phyloP scores from a whole-genome alignment of 805 yeast species.

The Danielozyma ontarioensis region DNA sequence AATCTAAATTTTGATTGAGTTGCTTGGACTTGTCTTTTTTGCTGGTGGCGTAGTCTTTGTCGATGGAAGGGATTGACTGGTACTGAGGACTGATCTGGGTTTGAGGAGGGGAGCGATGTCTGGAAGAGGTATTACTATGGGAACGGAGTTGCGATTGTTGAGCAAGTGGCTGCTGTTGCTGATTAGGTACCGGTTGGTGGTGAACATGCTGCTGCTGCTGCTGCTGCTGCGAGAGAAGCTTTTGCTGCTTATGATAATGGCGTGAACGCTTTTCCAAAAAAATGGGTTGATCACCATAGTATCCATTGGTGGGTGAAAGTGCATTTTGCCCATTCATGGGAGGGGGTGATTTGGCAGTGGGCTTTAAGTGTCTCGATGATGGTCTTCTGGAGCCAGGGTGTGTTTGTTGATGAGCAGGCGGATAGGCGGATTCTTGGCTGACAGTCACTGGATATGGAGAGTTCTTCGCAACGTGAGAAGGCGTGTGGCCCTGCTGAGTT shows the following conservation, averaged over 20 bases:
- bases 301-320: not conserved
- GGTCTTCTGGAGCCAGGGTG: not conserved
- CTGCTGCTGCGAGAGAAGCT: too few relatives aligned
- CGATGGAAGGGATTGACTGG: not conserved
- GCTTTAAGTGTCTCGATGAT: not conserved
- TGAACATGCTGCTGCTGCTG: not conserved
- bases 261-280: not conserved
- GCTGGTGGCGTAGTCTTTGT: conserved; percentile 1
- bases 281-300: too few relatives aligned
- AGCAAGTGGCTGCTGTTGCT: too few relatives aligned
- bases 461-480: too few relatives aligned
- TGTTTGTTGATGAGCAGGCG: not conserved
- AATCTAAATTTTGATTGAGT: conserved; percentile 36
- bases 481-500: not conserved
- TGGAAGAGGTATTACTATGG: too few relatives aligned
- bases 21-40: conserved; percentile 24
- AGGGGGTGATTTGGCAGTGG: too few relatives aligned
- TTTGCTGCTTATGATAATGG: not conserved
- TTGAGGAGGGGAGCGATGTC: not conserved
- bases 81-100: not conserved
- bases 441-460: not conserved
- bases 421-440: not conserved
- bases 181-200: not conserved
- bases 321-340: too few relatives aligned
- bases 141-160: conserved; percentile 80